Conservation (phyloP, 306 rosid genomes). For the Dicorynia guianensis region DNA sequence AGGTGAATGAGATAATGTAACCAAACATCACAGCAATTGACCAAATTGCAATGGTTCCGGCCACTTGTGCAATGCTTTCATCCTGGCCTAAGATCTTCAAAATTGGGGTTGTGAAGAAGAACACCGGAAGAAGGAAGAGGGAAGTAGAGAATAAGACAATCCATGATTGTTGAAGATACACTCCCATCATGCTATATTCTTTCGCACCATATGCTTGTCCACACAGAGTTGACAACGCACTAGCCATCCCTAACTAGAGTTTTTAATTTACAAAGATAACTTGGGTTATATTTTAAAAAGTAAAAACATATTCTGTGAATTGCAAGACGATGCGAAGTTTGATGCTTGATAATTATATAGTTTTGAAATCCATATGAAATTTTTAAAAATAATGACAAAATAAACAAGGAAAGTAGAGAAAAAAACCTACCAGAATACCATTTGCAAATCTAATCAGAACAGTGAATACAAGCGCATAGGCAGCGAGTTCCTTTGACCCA, state of each 20-base stretch:
- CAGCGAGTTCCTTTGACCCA: too few relatives aligned
- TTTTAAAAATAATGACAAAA: too few relatives aligned
- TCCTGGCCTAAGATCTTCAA: conserved; percentile 48
- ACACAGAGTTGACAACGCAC: conserved; percentile 63
- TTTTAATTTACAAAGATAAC: not conserved
- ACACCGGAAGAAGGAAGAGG: conserved; percentile 47
- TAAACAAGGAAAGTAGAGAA: too few relatives aligned
- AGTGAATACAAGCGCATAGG: too few relatives aligned
- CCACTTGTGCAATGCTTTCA: conserved; percentile 43
- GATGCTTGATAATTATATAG: too few relatives aligned
- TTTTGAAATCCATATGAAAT: too few relatives aligned
- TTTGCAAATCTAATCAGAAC: too few relatives aligned
- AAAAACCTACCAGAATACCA: too few relatives aligned
- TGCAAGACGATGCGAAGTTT: too few relatives aligned
- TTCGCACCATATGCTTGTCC: conserved; percentile 71
- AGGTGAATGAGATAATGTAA: conserved; percentile 49
- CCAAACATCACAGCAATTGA: conserved; percentile 47
- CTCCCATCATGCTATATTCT: conserved; percentile 65
- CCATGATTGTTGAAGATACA: conserved; percentile 66
- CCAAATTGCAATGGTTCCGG: conserved; percentile 55
- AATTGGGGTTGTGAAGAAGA: conserved; percentile 55
- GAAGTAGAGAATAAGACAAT: too few relatives aligned
- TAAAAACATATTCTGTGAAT: too few relatives aligned
- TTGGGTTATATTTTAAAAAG: too few relatives aligned
- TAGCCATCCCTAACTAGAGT: conserved; percentile 64